These are phyloP conservation scores for Rhexocercosporidium sp. DNA, from an alignment of 2,329 filamentous ascomycete genomes.

Conservation along the genomic window DNA sequence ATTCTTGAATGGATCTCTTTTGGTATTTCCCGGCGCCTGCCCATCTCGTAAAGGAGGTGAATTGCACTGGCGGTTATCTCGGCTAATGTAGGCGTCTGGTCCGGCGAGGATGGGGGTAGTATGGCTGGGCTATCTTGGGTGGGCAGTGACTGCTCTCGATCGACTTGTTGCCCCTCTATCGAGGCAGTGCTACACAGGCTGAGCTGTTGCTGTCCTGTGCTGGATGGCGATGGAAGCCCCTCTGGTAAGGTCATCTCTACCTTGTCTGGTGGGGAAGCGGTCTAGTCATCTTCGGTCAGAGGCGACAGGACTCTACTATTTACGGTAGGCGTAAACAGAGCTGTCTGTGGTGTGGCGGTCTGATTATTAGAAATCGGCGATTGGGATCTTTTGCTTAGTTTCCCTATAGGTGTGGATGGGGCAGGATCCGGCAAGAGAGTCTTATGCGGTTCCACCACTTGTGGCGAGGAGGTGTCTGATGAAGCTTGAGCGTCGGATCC, in stretches of 20 bases:
- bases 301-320: conserved; percentile 20
- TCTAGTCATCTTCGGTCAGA: conserved; percentile 19
- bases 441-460: not conserved
- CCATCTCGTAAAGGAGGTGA: conserved; percentile 18
- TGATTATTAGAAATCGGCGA: conserved; percentile 18
- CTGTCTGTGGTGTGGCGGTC: conserved; percentile 15
- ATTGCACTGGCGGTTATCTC: conserved; percentile 20
- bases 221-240: conserved; percentile 9
- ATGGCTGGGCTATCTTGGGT: conserved; percentile 23
- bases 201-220: conserved; percentile 12
- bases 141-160: conserved; percentile 14
- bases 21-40: conserved; percentile 17
- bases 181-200: conserved; percentile 14
- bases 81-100: conserved; percentile 11
- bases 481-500: conserved; percentile 15
- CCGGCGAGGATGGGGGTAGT: conserved; percentile 14
- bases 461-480: conserved; percentile 8
- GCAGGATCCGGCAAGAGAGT: not conserved
- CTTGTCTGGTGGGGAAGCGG: conserved; percentile 18
- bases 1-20: conserved; percentile 24
- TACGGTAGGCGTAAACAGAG: conserved; percentile 21
- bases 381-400: conserved; percentile 22
- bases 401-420: conserved; percentile 13
- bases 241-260: conserved; percentile 19
- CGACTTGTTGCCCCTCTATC: conserved; percentile 16